Conservation (phyloP, 1,139 yeast species). For the Geotrichum phurueaensis region DNA sequence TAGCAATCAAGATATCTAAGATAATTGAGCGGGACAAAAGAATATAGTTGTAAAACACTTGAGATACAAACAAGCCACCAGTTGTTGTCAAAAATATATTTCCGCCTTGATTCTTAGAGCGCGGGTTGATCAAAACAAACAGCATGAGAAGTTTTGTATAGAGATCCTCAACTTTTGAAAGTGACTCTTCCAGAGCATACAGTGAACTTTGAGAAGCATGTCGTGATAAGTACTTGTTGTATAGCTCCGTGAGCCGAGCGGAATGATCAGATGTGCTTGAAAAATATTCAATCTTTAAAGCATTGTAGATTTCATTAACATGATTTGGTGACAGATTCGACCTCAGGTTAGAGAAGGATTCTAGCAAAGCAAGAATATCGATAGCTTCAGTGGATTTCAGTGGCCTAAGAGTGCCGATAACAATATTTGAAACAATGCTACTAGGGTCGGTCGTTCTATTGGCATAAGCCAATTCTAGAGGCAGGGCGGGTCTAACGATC, state of each 20-base stretch:
- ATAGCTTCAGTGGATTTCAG: background rate
- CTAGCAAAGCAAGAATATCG: constrained; percentile 10
- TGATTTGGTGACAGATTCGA: constrained; percentile 11
- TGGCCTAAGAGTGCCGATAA: background rate
- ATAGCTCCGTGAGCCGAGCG: constrained; percentile 6
- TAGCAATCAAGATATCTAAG: constrained; percentile 23
- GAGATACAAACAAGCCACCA: constrained; percentile 22
- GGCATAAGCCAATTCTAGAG: constrained; percentile 23
- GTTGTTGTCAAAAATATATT: constrained; percentile 15
- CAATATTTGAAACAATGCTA: background rate
- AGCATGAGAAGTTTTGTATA: constrained; percentile 16
- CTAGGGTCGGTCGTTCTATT: constrained; percentile 24
- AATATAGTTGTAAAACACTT: constrained; percentile 22
- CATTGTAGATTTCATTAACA: constrained; percentile 3
- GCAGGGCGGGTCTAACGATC: constrained; percentile 22
- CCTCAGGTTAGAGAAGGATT: constrained; percentile 7
- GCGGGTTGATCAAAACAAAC: constrained; percentile 9
- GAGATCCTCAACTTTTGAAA: background rate
- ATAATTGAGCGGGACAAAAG: constrained; percentile 19
- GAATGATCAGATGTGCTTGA: constrained; percentile 8
- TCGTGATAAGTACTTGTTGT: constrained; percentile 2
- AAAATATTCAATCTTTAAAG: constrained; percentile 8
- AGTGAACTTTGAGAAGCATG: background rate
- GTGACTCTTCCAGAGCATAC: background rate
- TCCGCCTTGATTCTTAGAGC: constrained; percentile 11